phyloP scores from a whole-genome alignment of 2,329 filamentous ascomycete genomes.

The Sporothrix phasma region DNA sequence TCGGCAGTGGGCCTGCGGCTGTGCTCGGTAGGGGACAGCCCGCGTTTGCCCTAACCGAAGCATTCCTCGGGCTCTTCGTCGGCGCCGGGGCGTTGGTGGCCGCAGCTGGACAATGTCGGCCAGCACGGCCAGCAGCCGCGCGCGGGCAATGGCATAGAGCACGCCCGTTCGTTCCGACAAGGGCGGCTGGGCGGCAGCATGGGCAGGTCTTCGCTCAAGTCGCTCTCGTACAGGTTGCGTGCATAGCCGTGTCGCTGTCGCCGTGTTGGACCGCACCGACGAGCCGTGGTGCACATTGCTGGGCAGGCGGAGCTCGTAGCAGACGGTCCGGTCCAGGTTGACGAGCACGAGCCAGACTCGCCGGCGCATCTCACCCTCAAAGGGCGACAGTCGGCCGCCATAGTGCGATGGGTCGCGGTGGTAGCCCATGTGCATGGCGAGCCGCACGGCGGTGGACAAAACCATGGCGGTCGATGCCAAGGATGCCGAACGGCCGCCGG shows the following conservation, averaged over 20 bases:
- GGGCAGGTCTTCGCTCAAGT: conserved; percentile 39
- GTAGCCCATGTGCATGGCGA: conserved; percentile 32
- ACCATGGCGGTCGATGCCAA: conserved; percentile 24
- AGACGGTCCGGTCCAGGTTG: conserved; percentile 38
- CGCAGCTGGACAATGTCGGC: conserved; percentile 15
- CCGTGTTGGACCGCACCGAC: conserved; percentile 17
- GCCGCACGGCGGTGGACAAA: conserved; percentile 22
- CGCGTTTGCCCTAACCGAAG: too few species aligned
- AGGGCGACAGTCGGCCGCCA: conserved; percentile 31
- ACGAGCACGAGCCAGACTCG: conserved; percentile 38
- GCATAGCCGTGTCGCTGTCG: conserved; percentile 36
- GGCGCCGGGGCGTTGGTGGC: background rate
- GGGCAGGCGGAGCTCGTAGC: conserved; percentile 45
- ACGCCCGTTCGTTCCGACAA: conserved; percentile 34
- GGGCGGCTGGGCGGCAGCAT: conserved; percentile 35
- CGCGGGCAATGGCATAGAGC: conserved; percentile 18
- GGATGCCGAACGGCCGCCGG: conserved; percentile 20
- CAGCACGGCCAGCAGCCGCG: conserved; percentile 19
- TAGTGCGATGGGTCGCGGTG: conserved; percentile 39
- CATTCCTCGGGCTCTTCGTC: background rate
- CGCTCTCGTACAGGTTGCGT: conserved; percentile 38
- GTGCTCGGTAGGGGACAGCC: too few species aligned
- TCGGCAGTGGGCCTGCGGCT: background rate
- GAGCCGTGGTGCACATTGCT: background rate
- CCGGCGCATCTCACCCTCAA: conserved; percentile 43